Evolutionary conservation across 116 monocot genomes (phyloP).

Genomic region (Trichopus zeylanicus): DNA sequence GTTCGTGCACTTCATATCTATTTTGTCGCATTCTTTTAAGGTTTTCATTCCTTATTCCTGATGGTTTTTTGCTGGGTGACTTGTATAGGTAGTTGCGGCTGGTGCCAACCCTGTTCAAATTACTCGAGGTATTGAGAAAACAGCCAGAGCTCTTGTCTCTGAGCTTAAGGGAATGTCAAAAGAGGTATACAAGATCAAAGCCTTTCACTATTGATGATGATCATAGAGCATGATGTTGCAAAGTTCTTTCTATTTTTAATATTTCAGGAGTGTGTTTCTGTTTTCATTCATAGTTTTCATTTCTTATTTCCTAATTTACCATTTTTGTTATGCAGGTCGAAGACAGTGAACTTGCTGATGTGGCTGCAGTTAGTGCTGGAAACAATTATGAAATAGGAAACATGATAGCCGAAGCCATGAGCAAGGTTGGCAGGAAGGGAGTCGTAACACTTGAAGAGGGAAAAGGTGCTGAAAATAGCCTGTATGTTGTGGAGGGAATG

Average conservation of each 20-base stretch:
- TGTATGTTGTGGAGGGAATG: slow-evolving; percentile 88
- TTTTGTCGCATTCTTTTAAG: neutral
- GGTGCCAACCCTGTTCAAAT: slow-evolving; percentile 70
- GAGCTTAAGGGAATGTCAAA: slow-evolving; percentile 52
- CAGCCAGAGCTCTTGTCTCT: slow-evolving; percentile 39
- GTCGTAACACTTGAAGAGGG: slow-evolving; percentile 95
- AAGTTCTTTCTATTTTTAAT: no score
- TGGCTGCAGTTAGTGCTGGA: slow-evolving; percentile 83
- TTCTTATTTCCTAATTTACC: no score
- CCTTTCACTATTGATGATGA: no score
- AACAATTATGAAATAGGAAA: slow-evolving; percentile 76
- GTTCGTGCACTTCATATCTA: slow-evolving; percentile 11
- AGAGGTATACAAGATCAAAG: slow-evolving; percentile 19
- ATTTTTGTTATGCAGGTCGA: slow-evolving; percentile 47
- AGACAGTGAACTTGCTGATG: slow-evolving; percentile 87
- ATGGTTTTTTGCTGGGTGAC: neutral
- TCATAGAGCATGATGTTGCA: no score
- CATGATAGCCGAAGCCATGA: slow-evolving; percentile 93
- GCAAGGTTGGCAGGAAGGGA: slow-evolving; percentile 79
- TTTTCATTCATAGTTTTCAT: no score
- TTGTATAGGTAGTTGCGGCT: slow-evolving; percentile 52
- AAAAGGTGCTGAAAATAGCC: slow-evolving; percentile 72
- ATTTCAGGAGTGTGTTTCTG: no score
- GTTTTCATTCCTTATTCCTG: neutral
- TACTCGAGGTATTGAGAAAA: slow-evolving; percentile 60